phyloP scores from a whole-genome alignment of 306 rosid species.

The Begonia fuchsioides region DNA sequence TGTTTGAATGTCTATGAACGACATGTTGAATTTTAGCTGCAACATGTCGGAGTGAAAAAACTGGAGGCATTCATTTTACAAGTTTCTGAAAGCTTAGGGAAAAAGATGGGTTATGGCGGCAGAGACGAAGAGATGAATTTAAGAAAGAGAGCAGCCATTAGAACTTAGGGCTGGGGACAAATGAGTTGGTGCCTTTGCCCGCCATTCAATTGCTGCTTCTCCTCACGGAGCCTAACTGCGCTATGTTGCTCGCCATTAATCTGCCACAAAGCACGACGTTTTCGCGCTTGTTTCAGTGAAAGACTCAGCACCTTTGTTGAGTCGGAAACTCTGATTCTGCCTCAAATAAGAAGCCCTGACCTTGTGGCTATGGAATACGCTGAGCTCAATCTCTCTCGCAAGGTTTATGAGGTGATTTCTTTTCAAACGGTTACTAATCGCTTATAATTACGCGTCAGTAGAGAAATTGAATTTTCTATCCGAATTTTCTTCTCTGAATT shows the following conservation, averaged over 20 bases:
- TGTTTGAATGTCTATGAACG: no score
- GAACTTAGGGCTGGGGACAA: neutral
- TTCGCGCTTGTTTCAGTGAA: slow-evolving; percentile 5
- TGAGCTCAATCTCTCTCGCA: slow-evolving; percentile 65
- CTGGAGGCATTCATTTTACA: no score
- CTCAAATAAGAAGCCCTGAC: slow-evolving; percentile 33
- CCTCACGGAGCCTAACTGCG: neutral
- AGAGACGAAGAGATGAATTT: neutral
- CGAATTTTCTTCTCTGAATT: no score
- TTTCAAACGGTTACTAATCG: neutral
- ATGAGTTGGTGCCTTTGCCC: slow-evolving; percentile 20
- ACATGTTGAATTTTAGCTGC: no score
- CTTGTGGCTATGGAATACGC: slow-evolving; percentile 70
- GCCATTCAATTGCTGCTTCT: slow-evolving; percentile 2
- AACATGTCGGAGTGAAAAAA: no score
- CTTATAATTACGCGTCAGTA: no score
- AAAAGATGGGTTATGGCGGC: no score
- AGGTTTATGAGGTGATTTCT: slow-evolving; percentile 12
- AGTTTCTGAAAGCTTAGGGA: no score
- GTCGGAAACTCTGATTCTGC: slow-evolving; percentile 4
- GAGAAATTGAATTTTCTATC: no score
- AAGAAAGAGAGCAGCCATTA: neutral
- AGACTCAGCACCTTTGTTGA: slow-evolving; percentile 11
- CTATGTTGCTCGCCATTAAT: neutral
- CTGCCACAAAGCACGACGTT: slow-evolving; percentile 2